Percentiles rank a stretch among this genome's conserved stretches.
Conservation (phyloP, 768 basidiomycete species). For the Lactarius psammicola region DNA sequence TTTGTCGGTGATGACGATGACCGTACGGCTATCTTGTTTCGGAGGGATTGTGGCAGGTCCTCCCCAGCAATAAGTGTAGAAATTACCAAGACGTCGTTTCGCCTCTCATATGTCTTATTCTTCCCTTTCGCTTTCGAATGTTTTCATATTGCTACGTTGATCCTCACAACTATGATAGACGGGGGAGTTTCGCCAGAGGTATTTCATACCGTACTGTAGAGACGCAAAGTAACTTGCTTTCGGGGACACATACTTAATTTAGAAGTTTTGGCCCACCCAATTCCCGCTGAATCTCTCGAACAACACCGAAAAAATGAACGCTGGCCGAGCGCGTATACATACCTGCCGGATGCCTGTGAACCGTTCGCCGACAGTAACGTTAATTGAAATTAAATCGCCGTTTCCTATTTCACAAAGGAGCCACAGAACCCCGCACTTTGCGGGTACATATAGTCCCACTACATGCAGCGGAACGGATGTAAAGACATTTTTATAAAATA, state of each 20-base stretch:
- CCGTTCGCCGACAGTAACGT: background rate
- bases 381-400: constrained; percentile 15
- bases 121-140: constrained; percentile 4
- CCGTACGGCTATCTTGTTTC: background rate
- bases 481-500: background rate
- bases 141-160: constrained; percentile 18
- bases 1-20: constrained; percentile 4
- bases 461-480: background rate
- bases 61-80: constrained; percentile 7
- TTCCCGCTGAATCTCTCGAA: background rate
- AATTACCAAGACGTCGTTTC: background rate
- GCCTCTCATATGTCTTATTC: constrained; percentile 18
- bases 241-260: constrained; percentile 22
- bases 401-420: constrained; percentile 5
- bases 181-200: constrained; percentile 17
- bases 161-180: constrained; percentile 25
- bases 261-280: constrained; percentile 22
- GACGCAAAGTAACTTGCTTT: constrained; percentile 23
- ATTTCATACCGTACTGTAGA: constrained; percentile 18
- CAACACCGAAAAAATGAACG: background rate
- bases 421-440: background rate
- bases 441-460: background rate
- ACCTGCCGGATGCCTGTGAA: constrained; percentile 13
- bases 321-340: constrained; percentile 11
- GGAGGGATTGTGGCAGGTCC: constrained; percentile 3